Base-by-base conservation (phyloP, 2,329 filamentous ascomycete species). In the Phoma herbarum region DNA sequence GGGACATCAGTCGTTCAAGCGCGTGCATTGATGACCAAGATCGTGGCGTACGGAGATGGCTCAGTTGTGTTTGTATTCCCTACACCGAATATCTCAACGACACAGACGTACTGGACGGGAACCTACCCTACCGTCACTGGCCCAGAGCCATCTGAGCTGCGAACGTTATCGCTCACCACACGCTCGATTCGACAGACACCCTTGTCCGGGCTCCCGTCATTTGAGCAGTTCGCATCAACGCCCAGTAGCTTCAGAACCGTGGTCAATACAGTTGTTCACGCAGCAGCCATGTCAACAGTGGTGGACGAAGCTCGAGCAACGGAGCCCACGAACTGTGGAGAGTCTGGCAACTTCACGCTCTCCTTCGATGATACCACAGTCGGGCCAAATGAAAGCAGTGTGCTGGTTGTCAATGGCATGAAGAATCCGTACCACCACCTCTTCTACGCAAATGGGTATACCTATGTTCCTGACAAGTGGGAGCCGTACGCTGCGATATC, bases 361-460 rank as follows among this genome's bases (percentile, higher is more conserved):
- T 65, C 41, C 0, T 74, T 75, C n/a, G 74, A 70, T 37, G 67
- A 66, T 56, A 68, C 59, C 5, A 61, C 64, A 8, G 68, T 70
- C 20, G 59, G 61, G 4, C 44, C 60, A 53, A 58, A 64, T 6
- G 58, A 72, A 33, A 75, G 73, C 52, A 70, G 78, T 31, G 68
- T 79, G 33, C 62, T 80, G 18, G 75, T 76, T 2, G 75, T 70
- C 14, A 72, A 71, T 43, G 72, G 72, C 8, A 74, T 84, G 57
- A 78, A 75, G 62, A 80, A 78, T 53, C 82, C 82, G 1, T 84
- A 83, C 62, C 78, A 82, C 53, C 82, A 84, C 64, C 76, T 85
- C 46, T 79, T 79, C 67, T 85, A 82, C 71, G 80, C 81, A 41
- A 77, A 80, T 54, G 83, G 82, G 22, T 85, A 79, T 69, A 78